Percentiles rank a stretch among this genome's conserved stretches.
Evolutionary conservation across 805 yeast species (phyloP).

Genomic region (Candida morakotiae): DNA sequence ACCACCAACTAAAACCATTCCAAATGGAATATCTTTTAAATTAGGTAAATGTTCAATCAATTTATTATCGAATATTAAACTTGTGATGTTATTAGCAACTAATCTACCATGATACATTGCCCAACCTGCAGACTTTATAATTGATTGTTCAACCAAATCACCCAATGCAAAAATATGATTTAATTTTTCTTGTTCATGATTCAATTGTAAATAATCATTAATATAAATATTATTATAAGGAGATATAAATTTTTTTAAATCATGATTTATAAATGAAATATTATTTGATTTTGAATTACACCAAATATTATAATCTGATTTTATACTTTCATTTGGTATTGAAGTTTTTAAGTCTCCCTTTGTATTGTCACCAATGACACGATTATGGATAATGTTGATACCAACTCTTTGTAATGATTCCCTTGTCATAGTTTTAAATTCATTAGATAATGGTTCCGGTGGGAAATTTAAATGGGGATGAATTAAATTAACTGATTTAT

Average conservation of each 20-base stretch:
- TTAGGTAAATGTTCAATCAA: slow-evolving; percentile 34
- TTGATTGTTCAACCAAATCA: slow-evolving; percentile 36
- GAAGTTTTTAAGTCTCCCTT: slow-evolving; percentile 25
- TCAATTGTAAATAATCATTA: slow-evolving; percentile 34
- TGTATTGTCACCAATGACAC: slow-evolving; percentile 25
- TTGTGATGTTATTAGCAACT: slow-evolving; percentile 33
- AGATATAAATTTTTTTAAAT: slow-evolving; percentile 21
- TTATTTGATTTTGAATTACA: slow-evolving; percentile 31
- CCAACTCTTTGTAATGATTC: slow-evolving; percentile 25
- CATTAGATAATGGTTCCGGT: slow-evolving; percentile 31
- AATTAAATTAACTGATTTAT: slow-evolving; percentile 30
- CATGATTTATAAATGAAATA: slow-evolving; percentile 19
- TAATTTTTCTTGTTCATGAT: slow-evolving; percentile 11
- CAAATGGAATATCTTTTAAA: slow-evolving; percentile 28
- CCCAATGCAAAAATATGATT: slow-evolving; percentile 33
- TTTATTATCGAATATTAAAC: slow-evolving; percentile 22
- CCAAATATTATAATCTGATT: slow-evolving; percentile 32
- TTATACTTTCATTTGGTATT: slow-evolving; percentile 21
- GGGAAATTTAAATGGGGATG: slow-evolving; percentile 36
- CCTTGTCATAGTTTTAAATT: slow-evolving; percentile 23
- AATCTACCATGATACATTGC: slow-evolving; percentile 40
- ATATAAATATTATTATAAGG: slow-evolving; percentile 26
- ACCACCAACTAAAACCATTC: slow-evolving; percentile 41
- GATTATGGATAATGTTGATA: slow-evolving; percentile 24
- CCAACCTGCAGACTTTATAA: slow-evolving; percentile 44